A percentile compares a stretch with the other conserved stretches of the same genome.
These are phyloP conservation scores for Colletotrichum theobromicola DNA, from an alignment of 2,329 filamentous ascomycete species.

Conservation along the genomic window DNA sequence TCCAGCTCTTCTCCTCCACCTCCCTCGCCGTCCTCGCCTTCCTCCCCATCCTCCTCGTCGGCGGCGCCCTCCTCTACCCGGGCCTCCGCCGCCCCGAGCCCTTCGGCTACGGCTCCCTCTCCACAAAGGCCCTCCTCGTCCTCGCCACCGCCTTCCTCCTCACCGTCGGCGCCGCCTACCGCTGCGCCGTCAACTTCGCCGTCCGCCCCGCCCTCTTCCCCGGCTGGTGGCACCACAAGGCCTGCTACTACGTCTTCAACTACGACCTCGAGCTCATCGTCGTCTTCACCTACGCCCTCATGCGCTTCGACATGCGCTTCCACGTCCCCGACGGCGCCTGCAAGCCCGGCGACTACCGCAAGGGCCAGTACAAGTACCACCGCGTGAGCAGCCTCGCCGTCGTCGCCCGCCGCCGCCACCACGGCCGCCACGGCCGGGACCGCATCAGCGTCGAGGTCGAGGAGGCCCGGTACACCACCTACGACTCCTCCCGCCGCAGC, in stretches of 20 bases:
- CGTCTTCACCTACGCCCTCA: constrained; percentile 68
- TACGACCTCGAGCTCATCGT: constrained; percentile 77
- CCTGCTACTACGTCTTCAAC: constrained; percentile 81
- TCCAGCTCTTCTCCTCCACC: constrained; percentile 71
- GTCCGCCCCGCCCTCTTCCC: constrained; percentile 52
- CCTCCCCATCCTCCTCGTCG: constrained; percentile 64
- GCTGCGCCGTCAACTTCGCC: constrained; percentile 63
- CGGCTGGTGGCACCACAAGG: constrained; percentile 74
- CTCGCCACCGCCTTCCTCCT: constrained; percentile 64
- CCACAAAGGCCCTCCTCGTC: constrained; percentile 71
- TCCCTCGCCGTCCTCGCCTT: constrained; percentile 67
- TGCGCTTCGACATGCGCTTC: constrained; percentile 78
- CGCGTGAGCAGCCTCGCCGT: constrained; percentile 13
- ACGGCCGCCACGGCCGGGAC: neutral
- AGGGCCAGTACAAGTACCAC: constrained; percentile 11
- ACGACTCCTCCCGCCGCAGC: constrained; percentile 29
- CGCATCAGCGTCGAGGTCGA: constrained; percentile 24
- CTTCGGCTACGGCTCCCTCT: constrained; percentile 68
- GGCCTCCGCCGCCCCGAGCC: constrained; percentile 50
- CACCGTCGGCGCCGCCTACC: constrained; percentile 72
- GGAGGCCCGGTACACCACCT: constrained; percentile 20
- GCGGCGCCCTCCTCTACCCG: constrained; percentile 39
- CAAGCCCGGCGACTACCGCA: constrained; percentile 57
- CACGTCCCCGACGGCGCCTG: constrained; percentile 64
- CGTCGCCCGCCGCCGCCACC: neutral